phyloP scores from a whole-genome alignment of 2,329 filamentous ascomycete genomes.

The Albifimbria verrucaria region DNA sequence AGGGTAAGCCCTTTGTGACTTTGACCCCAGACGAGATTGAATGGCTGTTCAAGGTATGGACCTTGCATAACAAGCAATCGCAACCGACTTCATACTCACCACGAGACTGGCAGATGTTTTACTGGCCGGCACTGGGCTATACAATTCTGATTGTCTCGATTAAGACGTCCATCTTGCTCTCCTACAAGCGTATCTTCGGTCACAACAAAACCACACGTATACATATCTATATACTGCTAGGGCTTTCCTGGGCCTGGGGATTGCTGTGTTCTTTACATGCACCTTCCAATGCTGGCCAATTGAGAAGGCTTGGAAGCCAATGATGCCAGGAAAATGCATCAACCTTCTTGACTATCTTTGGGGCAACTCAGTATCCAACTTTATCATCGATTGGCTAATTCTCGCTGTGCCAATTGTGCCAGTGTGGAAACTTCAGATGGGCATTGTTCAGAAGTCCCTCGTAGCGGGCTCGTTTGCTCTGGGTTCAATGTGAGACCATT shows the following conservation, averaged over 20 bases:
- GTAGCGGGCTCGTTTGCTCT: neutral
- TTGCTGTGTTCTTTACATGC: conserved; percentile 6
- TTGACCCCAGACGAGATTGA: neutral
- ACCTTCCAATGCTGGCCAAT: conserved; percentile 13
- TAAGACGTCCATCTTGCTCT: neutral
- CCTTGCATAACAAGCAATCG: no score
- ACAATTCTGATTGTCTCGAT: neutral
- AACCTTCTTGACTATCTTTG: conserved; percentile 22
- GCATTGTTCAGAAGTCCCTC: neutral
- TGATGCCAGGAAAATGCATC: conserved; percentile 9
- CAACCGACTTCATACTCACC: no score
- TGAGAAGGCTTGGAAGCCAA: conserved; percentile 11
- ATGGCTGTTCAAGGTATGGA: neutral
- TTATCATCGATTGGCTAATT: conserved; percentile 2
- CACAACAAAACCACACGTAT: neutral
- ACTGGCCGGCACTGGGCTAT: neutral
- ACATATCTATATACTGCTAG: neutral
- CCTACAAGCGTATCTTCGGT: conserved; percentile 2
- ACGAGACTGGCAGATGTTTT: neutral
- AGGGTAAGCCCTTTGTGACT: neutral
- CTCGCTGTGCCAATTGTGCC: neutral
- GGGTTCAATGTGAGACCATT: neutral
- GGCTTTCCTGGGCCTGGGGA: neutral
- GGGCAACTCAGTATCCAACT: conserved; percentile 1
- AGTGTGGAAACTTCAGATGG: neutral